phyloP scores from a whole-genome alignment of 768 basidiomycete genomes.

The Scleroderma citrinum region DNA sequence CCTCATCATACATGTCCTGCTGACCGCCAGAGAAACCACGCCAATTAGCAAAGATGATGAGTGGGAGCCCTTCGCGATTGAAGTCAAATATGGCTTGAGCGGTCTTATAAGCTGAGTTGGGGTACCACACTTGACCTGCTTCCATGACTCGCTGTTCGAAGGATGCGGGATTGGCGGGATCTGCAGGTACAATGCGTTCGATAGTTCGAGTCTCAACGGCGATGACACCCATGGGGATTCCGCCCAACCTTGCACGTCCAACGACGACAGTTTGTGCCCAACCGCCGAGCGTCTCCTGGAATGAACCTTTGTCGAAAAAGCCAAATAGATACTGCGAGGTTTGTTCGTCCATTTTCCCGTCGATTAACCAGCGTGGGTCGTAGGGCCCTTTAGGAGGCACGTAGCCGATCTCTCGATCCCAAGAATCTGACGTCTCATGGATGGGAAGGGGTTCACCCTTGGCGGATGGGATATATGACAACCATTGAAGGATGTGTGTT shows the following conservation, averaged over 20 bases:
- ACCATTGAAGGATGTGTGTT: constrained; percentile 88
- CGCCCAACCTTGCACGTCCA: constrained; percentile 92
- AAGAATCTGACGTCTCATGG: constrained; percentile 63
- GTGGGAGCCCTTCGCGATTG: constrained; percentile 91
- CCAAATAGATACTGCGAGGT: constrained; percentile 75
- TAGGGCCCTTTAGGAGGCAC: constrained; percentile 90
- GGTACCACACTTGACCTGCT: constrained; percentile 99
- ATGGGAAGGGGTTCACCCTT: constrained; percentile 80
- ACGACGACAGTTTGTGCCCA: constrained; percentile 99
- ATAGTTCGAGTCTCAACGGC: constrained; percentile 97
- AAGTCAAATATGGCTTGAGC: constrained; percentile 99
- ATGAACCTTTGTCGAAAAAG: constrained; percentile 96
- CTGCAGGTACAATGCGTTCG: constrained; percentile 93
- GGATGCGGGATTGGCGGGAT: constrained; percentile 94
- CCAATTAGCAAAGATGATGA: constrained; percentile 99
- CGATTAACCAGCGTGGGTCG: constrained; percentile 97
- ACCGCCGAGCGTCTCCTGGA: constrained; percentile 97
- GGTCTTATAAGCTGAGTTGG: constrained; percentile 98
- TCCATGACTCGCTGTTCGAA: constrained; percentile 99
- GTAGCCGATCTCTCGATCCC: constrained; percentile 93
- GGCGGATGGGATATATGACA: constrained; percentile 86
- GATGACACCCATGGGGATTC: constrained; percentile 96
- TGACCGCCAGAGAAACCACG: constrained; percentile 99
- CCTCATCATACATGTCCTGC: constrained; percentile 98
- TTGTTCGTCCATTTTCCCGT: constrained; percentile 84